A percentile compares a stretch with the other conserved stretches of the same genome.
phyloP scores from a whole-genome alignment of 192 early-diverging fungal genomes.

The Physocladia obscura region DNA sequence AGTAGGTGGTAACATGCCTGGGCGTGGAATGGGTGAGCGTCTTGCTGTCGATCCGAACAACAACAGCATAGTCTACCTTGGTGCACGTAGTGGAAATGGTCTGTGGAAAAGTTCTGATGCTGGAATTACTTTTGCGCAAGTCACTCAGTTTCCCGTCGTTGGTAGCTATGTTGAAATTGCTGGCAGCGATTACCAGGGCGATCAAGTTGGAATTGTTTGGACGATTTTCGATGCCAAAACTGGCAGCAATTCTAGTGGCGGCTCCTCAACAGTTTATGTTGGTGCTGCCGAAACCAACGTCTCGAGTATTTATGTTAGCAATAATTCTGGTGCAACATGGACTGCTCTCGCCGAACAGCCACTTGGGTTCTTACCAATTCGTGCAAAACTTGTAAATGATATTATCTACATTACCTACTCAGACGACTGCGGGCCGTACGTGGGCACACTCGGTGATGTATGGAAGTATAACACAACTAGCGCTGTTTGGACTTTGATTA shows the following conservation, averaged over 20 bases:
- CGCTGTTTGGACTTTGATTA: slow-evolving; percentile 25
- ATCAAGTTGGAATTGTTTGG: neutral
- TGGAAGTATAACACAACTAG: slow-evolving; percentile 35
- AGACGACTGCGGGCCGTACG: slow-evolving; percentile 27
- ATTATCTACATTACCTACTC: neutral
- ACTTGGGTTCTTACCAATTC: slow-evolving; percentile 5
- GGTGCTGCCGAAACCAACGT: neutral
- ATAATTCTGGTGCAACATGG: slow-evolving; percentile 30
- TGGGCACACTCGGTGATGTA: slow-evolving; percentile 29
- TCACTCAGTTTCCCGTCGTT: neutral
- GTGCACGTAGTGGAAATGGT: neutral
- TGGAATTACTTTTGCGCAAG: neutral
- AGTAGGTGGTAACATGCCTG: neutral
- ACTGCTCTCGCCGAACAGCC: slow-evolving; percentile 27
- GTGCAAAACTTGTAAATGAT: neutral
- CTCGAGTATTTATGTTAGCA: neutral
- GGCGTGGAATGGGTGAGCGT: neutral
- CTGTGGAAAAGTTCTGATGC: neutral
- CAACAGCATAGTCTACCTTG: neutral
- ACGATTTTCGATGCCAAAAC: neutral
- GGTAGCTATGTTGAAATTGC: neutral
- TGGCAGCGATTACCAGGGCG: neutral
- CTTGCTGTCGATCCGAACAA: neutral
- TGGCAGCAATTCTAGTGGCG: neutral
- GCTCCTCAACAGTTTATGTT: neutral